Evolutionary conservation across 2,329 filamentous ascomycete species (phyloP).

Genomic region (Cryphonectria carpinicola): DNA sequence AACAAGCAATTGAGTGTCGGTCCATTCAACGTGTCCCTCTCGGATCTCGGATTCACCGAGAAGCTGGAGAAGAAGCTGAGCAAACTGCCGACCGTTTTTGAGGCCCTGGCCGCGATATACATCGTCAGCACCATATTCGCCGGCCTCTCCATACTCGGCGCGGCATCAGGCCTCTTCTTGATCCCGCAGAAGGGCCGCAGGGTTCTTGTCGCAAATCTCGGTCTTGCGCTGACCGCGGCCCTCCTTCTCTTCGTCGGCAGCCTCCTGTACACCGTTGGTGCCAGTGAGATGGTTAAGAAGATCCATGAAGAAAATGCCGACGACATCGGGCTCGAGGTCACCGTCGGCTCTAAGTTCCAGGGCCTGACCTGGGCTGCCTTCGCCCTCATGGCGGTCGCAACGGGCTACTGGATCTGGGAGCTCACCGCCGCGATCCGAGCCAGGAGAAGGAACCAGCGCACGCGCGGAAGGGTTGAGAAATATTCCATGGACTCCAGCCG

Average conservation of each 20-base stretch:
- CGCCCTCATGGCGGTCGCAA: conserved; percentile 45
- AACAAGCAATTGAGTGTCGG: conserved; percentile 51
- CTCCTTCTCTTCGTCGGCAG: conserved; percentile 46
- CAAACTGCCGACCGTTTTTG: conserved; percentile 52
- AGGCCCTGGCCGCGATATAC: conserved; percentile 55
- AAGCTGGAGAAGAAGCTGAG: conserved; percentile 52
- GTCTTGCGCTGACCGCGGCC: conserved; percentile 42
- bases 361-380: conserved; percentile 53
- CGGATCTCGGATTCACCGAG: conserved; percentile 49
- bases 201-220: conserved; percentile 42
- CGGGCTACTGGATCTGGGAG: conserved; percentile 47
- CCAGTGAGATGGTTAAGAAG: conserved; percentile 44
- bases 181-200: conserved; percentile 24
- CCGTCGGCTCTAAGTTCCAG: conserved; percentile 49
- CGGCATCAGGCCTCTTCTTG: conserved; percentile 39
- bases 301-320: conserved; percentile 48
- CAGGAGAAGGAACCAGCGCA: conserved; percentile 33
- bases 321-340: conserved; percentile 49
- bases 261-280: conserved; percentile 47
- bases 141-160: conserved; percentile 48
- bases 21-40: conserved; percentile 48
- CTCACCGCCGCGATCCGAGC: conserved; percentile 38
- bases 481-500: conserved; percentile 23
- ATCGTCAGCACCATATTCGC: conserved; percentile 48
- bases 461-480: conserved; percentile 16